Base-by-base conservation (phyloP, 176 grass and related monocot species). In the Lolium rigidum region DNA sequence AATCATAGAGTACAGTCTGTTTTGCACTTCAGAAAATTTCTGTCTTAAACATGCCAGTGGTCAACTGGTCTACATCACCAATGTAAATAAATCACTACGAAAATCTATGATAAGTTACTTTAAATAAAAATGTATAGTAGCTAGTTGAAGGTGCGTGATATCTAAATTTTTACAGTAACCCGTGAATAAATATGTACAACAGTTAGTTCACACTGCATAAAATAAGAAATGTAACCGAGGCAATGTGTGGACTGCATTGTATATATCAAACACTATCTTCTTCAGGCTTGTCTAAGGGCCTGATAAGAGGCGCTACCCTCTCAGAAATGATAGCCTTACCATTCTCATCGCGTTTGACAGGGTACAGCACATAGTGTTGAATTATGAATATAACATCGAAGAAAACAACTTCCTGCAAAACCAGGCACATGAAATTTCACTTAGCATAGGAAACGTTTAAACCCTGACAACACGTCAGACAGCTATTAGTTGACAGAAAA, bases 331-430 rank as follows among this genome's bases (percentile, higher is more conserved):
- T 91, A 49, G 85, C 76, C 78, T 83, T 85, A 87, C 88, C 88
- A 51, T 82, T 85, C 59, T 66, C 89, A 38, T 95, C 93, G 9
- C 81, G 83, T 43, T 81, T 95, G 37, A 82, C 84, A 66, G 91
- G 93, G 82, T 98, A 98, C 61, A 98, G 48, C 43, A 92, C 96
- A 70, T 95, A 98, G 71, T 95, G 93, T 80, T 98, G 96, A 75
- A 95, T 74, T 87, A 98, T 95, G 77, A 98, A 98, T n/a, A 98
- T 8, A 67, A 94, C 22, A 68, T 98, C 96, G 3, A 98, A 98
- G 75, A 98, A 82, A 72, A 98, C 90, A 9, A 79, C 77, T 86
- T 98, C 96, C 96, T 98, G 87, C 78, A 89, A 91, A 73, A 66
- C 31, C 35, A 54, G 61, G 50, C 10, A 86, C 63, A 86, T 74